Percentiles rank a stretch among this genome's conserved stretches.
phyloP scores from a whole-genome alignment of 768 basidiomycete species.

The Termitomyces sp. region DNA sequence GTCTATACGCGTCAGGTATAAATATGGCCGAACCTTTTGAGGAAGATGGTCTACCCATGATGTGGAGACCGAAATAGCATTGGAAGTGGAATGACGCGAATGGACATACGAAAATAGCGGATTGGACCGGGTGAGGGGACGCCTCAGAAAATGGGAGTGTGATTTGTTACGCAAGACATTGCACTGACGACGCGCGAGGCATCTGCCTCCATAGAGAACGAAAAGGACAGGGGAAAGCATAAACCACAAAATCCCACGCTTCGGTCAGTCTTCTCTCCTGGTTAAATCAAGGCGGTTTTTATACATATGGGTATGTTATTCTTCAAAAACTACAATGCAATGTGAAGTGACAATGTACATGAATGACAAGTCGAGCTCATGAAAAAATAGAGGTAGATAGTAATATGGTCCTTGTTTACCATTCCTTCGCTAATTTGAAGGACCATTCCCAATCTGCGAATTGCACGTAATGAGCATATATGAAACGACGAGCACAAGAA shows the following conservation, averaged over 20 bases:
- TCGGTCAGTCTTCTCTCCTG: background rate
- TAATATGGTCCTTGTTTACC: constrained; percentile 40
- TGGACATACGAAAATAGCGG: background rate
- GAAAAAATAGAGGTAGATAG: constrained; percentile 5
- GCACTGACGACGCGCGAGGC: constrained; percentile 10
- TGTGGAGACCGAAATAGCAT: constrained; percentile 9
- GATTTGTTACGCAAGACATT: background rate
- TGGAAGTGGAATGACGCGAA: constrained; percentile 11
- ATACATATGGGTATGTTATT: constrained; percentile 15
- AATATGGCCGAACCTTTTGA: constrained; percentile 61
- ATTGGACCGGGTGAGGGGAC: background rate
- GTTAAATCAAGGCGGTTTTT: background rate
- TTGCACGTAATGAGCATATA: background rate
- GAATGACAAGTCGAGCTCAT: constrained; percentile 2
- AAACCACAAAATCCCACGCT: background rate
- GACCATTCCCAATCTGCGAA: constrained; percentile 77
- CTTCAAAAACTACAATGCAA: constrained; percentile 10
- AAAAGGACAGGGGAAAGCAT: background rate
- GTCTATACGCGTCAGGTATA: constrained; percentile 84
- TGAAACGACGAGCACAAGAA: background rate
- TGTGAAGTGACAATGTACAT: constrained; percentile 10
- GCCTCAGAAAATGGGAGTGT: background rate
- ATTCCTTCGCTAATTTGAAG: constrained; percentile 92
- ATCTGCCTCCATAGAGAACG: constrained; percentile 7
- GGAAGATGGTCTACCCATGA: constrained; percentile 72